These are phyloP conservation scores for Podila epigama DNA, from an alignment of 192 early-diverging fungal genomes.

Conservation along the genomic window DNA sequence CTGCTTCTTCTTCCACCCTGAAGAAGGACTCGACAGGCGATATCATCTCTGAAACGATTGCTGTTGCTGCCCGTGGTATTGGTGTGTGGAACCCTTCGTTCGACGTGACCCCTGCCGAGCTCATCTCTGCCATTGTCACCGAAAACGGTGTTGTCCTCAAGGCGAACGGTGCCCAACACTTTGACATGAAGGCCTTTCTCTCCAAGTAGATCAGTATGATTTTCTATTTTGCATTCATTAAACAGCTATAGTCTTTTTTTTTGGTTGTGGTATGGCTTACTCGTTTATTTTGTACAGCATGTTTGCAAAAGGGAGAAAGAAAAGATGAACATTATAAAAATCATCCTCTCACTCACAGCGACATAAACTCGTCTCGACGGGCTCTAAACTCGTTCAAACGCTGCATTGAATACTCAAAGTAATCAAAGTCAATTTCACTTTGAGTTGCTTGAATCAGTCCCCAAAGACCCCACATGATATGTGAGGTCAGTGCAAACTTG, in stretches of 20 bases:
- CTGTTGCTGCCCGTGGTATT: slow-evolving; percentile 84
- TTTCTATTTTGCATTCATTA: no score
- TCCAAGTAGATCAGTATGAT: no score
- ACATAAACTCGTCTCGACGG: slow-evolving; percentile 56
- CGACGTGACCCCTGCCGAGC: slow-evolving; percentile 87
- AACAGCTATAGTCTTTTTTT: no score
- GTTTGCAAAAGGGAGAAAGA: no score
- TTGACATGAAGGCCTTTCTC: slow-evolving; percentile 61
- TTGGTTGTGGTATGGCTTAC: no score
- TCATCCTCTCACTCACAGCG: no score
- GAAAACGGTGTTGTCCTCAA: slow-evolving; percentile 84
- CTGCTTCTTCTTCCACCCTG: slow-evolving; percentile 17
- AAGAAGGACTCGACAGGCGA: slow-evolving; percentile 5
- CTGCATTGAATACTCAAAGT: slow-evolving; percentile 71
- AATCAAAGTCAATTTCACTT: slow-evolving; percentile 83
- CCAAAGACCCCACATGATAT: slow-evolving; percentile 84
- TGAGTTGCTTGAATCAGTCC: slow-evolving; percentile 77
- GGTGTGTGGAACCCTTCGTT: slow-evolving; percentile 98
- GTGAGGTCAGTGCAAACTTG: slow-evolving; percentile 57
- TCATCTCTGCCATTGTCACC: slow-evolving; percentile 93
- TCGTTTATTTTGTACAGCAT: no score
- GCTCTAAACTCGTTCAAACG: slow-evolving; percentile 83
- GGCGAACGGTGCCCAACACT: slow-evolving; percentile 51
- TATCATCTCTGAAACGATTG: slow-evolving; percentile 55
- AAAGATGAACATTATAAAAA: no score